Evolutionary conservation across 371 early-diverging fungal genomes (phyloP), one percentile per base, ranked within the genome.

Genomic region (Quaeritorhiza haematococci): DNA sequence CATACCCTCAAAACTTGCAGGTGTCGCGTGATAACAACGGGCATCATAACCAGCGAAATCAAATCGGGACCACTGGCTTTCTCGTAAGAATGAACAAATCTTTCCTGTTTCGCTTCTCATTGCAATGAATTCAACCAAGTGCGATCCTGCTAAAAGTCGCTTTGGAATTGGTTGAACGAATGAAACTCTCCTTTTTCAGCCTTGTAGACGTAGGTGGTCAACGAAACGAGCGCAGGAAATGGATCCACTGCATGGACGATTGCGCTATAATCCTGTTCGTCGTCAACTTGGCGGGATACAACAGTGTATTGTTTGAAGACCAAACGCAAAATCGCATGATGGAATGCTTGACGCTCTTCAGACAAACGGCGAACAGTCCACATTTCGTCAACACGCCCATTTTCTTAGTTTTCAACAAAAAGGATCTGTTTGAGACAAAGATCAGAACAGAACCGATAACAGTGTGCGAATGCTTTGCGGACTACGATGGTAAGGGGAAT

Each of bases 261-360:
- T 47, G 46, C 10, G 17, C 19, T 19, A 42, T 33, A 10, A 63
- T 63, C 17, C 13, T 63, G 10, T 63, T 56, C 26, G 19, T 60
- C 26, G 66, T 23, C 15, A 55, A 52, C 29, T 38, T 63, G 30
- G 43, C 63, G 3, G 63, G 61, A 6, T 80, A 83, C n/a, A 52
- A 57, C 44, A 33, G 47, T n/a, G 55, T 63, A n/a, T 43, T 67
- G 13, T 59, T 55, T 8, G 67, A 67, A 32, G 67, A 67, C 87
- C 35, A 38, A 30, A 26, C 19, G 32, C 68, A 86, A 80, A 89
- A 89, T 53, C 80, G 87, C 19, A 86, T 90, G 86, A 64, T 75
- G 7, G 89, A 89, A 56, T 79, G 82, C 49, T 61, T 90, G 8
- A 75, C 79, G 8, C 63, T 90, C 1, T 90, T 90, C 63, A 86